Base-by-base conservation (phyloP, 2,329 filamentous ascomycete genomes). In the Nemania sp. region DNA sequence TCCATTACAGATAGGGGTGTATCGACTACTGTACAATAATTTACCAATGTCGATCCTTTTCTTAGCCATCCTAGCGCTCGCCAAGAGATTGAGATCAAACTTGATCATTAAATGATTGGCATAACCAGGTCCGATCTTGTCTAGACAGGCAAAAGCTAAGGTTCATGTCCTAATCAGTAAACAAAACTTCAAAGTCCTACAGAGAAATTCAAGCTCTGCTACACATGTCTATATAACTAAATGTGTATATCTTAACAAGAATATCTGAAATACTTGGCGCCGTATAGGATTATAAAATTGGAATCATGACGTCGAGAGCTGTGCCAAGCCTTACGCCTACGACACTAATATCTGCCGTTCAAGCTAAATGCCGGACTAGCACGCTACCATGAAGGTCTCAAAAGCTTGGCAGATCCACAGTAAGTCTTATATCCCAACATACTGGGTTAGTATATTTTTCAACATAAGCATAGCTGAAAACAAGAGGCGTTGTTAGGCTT, bases 41-140 rank as follows among this genome's bases (percentile, higher is more conserved):
- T 56, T 62, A 27, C 27, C 45, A 63, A 41, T 51, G 45, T 61
- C 13, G 43, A 54, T 54, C 51, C 38, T 26, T 62, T 54, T 35
- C 20, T 20, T n/a, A 45, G 26, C 27, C 26, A 35, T 35, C 38
- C 38, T 54, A 47, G 59, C 49, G n/a, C 20, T 35, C 8, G 26
- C 59, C 38, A 62, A 54, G 51, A 45, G 38, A 45, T 62, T 35
- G 32, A 47, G 43, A 61, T 43, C 35, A 57, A 49, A 5, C n/a
- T 57, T 51, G 15, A 35, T 47, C 27, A 35, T 35, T 41, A 47
- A 15, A 49, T 27, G 24, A 56, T 58, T 49, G 49, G n/a, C 59
- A 54, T 45, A 26, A 45, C 35, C 18, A 32, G 20, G 35, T 22
- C 35, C 27, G 53, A 43, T 43, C 8, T 53, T 20, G 56, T 53